phyloP scores from a whole-genome alignment of 1,284 basidiomycete species.

The Rhodotorula glutinis region DNA sequence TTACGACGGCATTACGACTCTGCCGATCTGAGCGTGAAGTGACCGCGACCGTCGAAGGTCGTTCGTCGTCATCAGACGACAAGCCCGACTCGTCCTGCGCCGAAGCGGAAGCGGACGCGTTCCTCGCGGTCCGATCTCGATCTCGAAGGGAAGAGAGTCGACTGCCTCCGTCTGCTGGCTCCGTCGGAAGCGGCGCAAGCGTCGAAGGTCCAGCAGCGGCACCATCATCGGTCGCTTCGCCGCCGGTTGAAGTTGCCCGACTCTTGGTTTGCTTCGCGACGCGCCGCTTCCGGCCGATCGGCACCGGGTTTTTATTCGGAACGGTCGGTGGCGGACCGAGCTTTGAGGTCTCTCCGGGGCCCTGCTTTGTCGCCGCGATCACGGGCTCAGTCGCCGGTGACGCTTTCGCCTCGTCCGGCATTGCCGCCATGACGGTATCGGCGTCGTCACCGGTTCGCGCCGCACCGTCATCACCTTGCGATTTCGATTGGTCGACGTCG shows the following conservation, averaged over 20 bases:
- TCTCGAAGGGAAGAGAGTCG: constrained; percentile 2
- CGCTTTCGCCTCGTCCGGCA: not conserved
- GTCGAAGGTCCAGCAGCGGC: not conserved
- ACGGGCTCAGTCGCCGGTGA: not conserved
- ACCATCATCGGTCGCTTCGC: not conserved
- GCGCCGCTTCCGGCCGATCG: constrained; percentile 22
- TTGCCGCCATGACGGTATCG: not conserved
- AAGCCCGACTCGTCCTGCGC: not conserved
- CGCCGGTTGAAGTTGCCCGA: not conserved
- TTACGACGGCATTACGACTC: not conserved
- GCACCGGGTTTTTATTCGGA: not conserved
- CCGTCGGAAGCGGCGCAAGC: not conserved
- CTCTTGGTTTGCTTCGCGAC: constrained; percentile 20
- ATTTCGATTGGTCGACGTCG: not conserved
- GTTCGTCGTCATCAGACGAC: not conserved
- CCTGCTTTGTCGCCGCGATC: too few relatives aligned
- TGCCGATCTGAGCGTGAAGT: not conserved
- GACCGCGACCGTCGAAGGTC: not conserved
- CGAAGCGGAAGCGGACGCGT: constrained; percentile 4
- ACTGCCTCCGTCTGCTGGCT: not conserved
- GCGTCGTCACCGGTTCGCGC: not conserved
- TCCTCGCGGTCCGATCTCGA: not conserved
- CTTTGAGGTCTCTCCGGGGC: not conserved
- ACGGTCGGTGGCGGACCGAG: not conserved
- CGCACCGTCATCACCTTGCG: not conserved